Base-by-base conservation (phyloP, 176 grass and related monocot genomes). In the Hsuehochloa calcarea region DNA sequence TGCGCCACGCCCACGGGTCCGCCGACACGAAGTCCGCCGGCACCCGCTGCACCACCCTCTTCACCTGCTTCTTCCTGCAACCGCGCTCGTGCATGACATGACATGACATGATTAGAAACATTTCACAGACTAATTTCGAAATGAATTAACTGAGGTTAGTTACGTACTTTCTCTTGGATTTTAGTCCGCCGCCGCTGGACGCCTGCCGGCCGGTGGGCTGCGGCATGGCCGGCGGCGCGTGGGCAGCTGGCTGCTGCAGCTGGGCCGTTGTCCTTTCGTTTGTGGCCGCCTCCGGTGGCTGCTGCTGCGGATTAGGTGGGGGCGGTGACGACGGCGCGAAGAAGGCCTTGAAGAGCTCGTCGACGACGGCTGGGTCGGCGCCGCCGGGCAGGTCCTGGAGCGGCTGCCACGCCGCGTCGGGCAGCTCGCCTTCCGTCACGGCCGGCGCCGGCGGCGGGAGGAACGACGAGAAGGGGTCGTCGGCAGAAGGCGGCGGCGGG, bases 1-100 rank as follows among this genome's bases (percentile, higher is more conserved):
- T 97, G 8, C 92, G 90, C 95, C 95, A 97, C 54, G 95, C 95
- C 95, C 95, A 97, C 45, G 69, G 75, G 71, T 98, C 95, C 16
- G 90, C 80, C 46, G 90, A 78, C 61, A 82, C 65, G 63, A 49
- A 80, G 52, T 91, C 85, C 46, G 67, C 82, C 58, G 85, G 70
- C 70, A 97, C 91, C 1, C 92, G 82, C 25, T 29, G 64, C 75
- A 93, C 91, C 60, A 85, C 87, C 68, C 82, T 94, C 70, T 63
- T 84, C 71, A 82, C 82, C 88, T 88, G 89, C 73, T 86, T 95
- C 83, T 90, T 97, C 84, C 93, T 97, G 70, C 69, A 5, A 71
- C 4, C 26, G 49, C 0, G 20, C 14, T 27, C 49, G 40, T 38
- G 82, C 31, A 65, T 55, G 47, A 59, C 23, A 64, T 54, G 22